These are phyloP conservation scores for Calonectria pteridis DNA, from an alignment of 2,329 filamentous ascomycete species.

Conservation along the genomic window DNA sequence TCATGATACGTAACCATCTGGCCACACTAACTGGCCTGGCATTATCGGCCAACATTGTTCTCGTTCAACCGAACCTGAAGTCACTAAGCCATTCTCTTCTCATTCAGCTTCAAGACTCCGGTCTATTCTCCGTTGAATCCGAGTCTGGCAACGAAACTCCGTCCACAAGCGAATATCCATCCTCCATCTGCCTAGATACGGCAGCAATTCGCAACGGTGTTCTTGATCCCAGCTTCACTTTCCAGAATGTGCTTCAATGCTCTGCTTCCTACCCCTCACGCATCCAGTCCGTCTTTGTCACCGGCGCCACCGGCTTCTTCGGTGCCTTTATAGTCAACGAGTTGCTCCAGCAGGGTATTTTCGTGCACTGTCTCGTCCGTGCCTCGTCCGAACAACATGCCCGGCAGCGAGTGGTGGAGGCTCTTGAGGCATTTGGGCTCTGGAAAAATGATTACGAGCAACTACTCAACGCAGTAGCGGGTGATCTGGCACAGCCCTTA, in stretches of 20 bases:
- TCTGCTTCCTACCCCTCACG: neutral
- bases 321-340: neutral
- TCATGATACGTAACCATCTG: neutral
- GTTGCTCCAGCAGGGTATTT: neutral
- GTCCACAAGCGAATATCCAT: neutral
- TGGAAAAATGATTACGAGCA: neutral
- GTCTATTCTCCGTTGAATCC: neutral
- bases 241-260: neutral
- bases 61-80: neutral
- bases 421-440: neutral
- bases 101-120: neutral
- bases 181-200: neutral
- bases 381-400: neutral
- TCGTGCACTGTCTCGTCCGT: neutral
- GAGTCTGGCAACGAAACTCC: neutral
- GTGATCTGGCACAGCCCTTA: neutral
- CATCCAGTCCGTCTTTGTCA: neutral
- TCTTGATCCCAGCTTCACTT: neutral
- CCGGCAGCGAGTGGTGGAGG: neutral
- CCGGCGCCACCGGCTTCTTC: neutral
- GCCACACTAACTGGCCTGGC: neutral
- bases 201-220: neutral
- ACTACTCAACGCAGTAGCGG: neutral
- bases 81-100: neutral
- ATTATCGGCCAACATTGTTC: neutral